A percentile compares a stretch with the other conserved stretches of the same genome.
phyloP scores from a whole-genome alignment of 2,329 filamentous ascomycete genomes.

The Aspergillus clavatus region DNA sequence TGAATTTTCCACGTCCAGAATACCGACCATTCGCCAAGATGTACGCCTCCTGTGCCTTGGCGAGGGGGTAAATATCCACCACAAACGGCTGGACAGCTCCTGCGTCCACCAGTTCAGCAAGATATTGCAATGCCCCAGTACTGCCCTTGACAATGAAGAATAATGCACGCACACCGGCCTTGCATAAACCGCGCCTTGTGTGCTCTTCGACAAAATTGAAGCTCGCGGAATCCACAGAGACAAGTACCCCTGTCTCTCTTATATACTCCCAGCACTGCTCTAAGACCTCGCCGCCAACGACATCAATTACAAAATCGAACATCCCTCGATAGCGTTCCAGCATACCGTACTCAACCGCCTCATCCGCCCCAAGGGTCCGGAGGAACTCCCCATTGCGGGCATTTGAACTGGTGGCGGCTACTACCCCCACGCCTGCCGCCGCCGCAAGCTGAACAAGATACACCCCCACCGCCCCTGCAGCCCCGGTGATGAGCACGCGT shows the following conservation, averaged over 20 bases:
- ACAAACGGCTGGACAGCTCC: slow-evolving; percentile 18
- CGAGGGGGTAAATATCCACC: slow-evolving; percentile 14
- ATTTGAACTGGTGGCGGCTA: slow-evolving; percentile 34
- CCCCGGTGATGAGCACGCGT: slow-evolving; percentile 36
- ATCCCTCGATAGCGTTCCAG: slow-evolving; percentile 1
- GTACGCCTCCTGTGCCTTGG: slow-evolving; percentile 17
- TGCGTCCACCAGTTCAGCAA: slow-evolving; percentile 12
- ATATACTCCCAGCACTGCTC: slow-evolving; percentile 18
- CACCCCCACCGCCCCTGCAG: slow-evolving; percentile 35
- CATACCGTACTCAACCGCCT: slow-evolving; percentile 34
- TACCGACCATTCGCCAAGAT: slow-evolving; percentile 14
- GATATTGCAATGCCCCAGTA: slow-evolving; percentile 8
- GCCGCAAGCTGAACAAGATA: slow-evolving; percentile 38
- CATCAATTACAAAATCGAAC: slow-evolving; percentile 26
- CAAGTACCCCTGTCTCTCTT: slow-evolving; percentile 12
- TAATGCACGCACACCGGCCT: slow-evolving; percentile 15
- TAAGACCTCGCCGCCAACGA: slow-evolving; percentile 19
- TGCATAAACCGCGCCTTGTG: slow-evolving; percentile 10
- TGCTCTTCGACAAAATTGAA: slow-evolving; percentile 21
- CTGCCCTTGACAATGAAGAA: slow-evolving; percentile 21
- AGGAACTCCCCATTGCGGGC: slow-evolving; percentile 32
- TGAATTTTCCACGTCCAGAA: slow-evolving; percentile 20
- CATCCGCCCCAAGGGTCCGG: slow-evolving; percentile 33
- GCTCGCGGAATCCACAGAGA: slow-evolving; percentile 23
- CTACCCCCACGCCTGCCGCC: slow-evolving; percentile 26